Percentiles rank a stretch among this genome's conserved stretches.
Evolutionary conservation across 768 basidiomycete genomes (phyloP).

Genomic region (Mycena floridula): DNA sequence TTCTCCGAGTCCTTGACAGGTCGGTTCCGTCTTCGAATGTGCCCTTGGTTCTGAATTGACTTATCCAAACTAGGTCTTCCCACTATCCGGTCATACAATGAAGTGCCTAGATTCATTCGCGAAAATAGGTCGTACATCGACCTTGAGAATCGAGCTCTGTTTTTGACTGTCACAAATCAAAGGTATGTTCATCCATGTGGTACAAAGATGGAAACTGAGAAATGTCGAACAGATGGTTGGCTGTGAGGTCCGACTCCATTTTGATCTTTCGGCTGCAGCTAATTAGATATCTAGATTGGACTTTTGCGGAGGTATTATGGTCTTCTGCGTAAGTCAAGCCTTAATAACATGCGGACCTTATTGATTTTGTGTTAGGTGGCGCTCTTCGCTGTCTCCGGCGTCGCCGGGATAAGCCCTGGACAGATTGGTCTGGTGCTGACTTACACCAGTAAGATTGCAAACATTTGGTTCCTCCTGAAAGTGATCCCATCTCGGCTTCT

Average conservation of each 20-base stretch:
- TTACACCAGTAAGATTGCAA: conserved; percentile 47
- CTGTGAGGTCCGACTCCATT: conserved; percentile 60
- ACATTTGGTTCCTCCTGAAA: too few relatives aligned
- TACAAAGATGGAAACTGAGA: neutral
- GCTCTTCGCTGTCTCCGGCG: conserved; percentile 53
- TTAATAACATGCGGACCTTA: neutral
- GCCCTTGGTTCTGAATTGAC: neutral
- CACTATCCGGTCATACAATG: conserved; percentile 71
- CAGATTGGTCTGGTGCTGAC: conserved; percentile 70
- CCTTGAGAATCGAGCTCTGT: conserved; percentile 67
- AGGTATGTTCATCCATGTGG: conserved; percentile 24
- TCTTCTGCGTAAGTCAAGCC: neutral
- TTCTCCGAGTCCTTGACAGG: conserved; percentile 74
- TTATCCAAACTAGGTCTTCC: conserved; percentile 34
- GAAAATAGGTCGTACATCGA: conserved; percentile 67
- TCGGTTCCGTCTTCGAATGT: conserved; percentile 5
- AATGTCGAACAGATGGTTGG: conserved; percentile 35
- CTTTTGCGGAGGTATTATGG: conserved; percentile 36
- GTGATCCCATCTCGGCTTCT: neutral
- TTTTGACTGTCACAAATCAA: conserved; percentile 62
- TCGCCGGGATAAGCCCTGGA: conserved; percentile 54
- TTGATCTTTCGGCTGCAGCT: neutral
- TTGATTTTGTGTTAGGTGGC: too few relatives aligned
- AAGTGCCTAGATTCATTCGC: conserved; percentile 50
- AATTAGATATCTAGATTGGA: conserved; percentile 25